phyloP scores from a whole-genome alignment of 192 early-diverging fungal genomes.

The Gigaspora rosea region DNA sequence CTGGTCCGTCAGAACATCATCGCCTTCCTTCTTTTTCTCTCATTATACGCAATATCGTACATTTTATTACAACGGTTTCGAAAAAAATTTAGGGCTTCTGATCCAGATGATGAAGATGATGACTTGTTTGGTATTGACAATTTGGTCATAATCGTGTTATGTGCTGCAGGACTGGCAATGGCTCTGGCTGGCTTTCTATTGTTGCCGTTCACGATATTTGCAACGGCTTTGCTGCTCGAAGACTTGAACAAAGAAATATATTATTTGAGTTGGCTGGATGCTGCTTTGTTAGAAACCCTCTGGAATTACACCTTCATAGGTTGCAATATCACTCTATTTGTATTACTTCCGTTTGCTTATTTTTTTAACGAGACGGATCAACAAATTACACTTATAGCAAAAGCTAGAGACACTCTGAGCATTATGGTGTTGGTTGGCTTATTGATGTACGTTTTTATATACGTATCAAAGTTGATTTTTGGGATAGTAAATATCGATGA shows the following conservation, averaged over 20 bases:
- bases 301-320: conserved; percentile 34
- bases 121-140: conserved; percentile 23
- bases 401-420: conserved; percentile 23
- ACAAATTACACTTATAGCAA: conserved; percentile 15
- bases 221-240: conserved; percentile 21
- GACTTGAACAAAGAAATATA: conserved; percentile 10
- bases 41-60: conserved; percentile 25
- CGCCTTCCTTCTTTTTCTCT: conserved; percentile 24
- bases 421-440: conserved; percentile 28
- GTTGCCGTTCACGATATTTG: conserved; percentile 27
- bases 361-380: conserved; percentile 34
- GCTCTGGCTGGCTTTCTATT: conserved; percentile 30
- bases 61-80: conserved; percentile 20
- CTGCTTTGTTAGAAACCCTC: conserved; percentile 20
- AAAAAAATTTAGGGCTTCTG: neutral
- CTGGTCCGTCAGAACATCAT: conserved; percentile 29
- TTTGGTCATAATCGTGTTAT: conserved; percentile 24
- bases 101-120: conserved; percentile 24
- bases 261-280: conserved; percentile 31
- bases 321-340: conserved; percentile 33
- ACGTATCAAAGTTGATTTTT: conserved; percentile 23
- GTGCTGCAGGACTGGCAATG: conserved; percentile 34
- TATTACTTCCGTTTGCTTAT: conserved; percentile 25
- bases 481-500: neutral
- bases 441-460: conserved; percentile 27